phyloP scores from a whole-genome alignment of 257 asterid genomes.

The Plantago major region DNA sequence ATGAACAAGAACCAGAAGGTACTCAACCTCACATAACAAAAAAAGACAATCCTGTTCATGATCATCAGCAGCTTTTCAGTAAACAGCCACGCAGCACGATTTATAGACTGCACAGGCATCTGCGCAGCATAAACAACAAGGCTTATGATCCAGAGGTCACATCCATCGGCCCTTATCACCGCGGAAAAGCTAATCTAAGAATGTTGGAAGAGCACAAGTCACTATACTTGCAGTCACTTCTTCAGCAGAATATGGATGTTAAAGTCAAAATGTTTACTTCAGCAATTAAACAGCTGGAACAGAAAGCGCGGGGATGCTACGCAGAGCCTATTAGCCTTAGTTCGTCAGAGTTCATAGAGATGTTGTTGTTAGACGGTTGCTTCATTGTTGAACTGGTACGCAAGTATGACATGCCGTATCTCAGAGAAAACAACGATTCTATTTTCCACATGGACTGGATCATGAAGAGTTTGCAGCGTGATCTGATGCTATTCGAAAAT shows the following conservation, averaged over 20 bases:
- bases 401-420: not conserved
- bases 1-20: no score
- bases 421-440: conserved; percentile 15
- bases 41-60: no score
- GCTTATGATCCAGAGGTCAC: conserved; percentile 34
- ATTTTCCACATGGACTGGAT: conserved; percentile 24
- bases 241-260: conserved; percentile 3
- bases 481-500: conserved; percentile 34
- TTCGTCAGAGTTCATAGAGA: conserved; percentile 18
- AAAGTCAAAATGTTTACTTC: conserved; percentile 10
- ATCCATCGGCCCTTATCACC: conserved; percentile 41
- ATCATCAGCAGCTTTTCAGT: no score
- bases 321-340: conserved; percentile 14
- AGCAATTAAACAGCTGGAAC: not conserved
- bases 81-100: conserved; percentile 12
- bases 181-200: conserved; percentile 8
- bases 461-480: conserved; percentile 21
- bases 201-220: conserved; percentile 36
- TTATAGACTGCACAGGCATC: conserved; percentile 21
- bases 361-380: conserved; percentile 40
- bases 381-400: conserved; percentile 31
- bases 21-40: no score
- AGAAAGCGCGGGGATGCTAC: conserved; percentile 24
- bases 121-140: conserved; percentile 24
- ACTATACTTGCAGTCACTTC: conserved; percentile 18